A percentile compares a stretch with the other conserved stretches of the same genome.
phyloP scores from a whole-genome alignment of 495 filamentous ascomycete species.

The Neurospora terricola region DNA sequence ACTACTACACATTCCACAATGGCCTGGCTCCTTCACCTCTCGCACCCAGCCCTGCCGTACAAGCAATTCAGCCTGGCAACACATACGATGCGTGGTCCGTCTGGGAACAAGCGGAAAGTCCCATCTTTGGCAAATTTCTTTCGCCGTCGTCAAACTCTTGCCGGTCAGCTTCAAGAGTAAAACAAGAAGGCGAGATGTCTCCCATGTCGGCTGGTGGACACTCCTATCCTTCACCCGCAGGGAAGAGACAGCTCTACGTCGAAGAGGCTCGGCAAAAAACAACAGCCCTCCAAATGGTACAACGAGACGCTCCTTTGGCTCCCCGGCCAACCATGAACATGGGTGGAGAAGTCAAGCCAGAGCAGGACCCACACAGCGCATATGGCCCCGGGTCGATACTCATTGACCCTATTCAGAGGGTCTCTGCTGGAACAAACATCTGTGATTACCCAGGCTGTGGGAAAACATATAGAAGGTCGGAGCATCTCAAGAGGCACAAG shows the following conservation, averaged over 20 bases:
- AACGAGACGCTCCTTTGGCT: conserved; percentile 6
- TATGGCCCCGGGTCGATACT: neutral
- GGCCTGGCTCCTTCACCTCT: conserved; percentile 5
- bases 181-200: neutral
- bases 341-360: neutral
- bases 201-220: neutral
- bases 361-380: neutral
- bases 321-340: neutral
- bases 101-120: conserved; percentile 16
- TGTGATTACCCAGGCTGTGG: conserved; percentile 26
- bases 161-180: neutral
- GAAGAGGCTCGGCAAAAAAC: conserved; percentile 23
- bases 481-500: conserved; percentile 55
- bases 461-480: conserved; percentile 47
- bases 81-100: conserved; percentile 2
- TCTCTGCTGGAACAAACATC: conserved; percentile 3
- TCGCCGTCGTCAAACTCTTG: neutral
- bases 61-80: neutral
- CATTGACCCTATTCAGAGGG: neutral
- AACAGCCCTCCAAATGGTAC: conserved; percentile 22
- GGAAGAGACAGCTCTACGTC: conserved; percentile 12
- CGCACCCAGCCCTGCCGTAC: conserved; percentile 1
- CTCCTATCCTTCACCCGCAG: neutral
- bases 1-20: conserved; percentile 5
- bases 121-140: conserved; percentile 11